Evolutionary conservation across 768 basidiomycete genomes (phyloP).

Genomic region (Mrakia hoshinonis): DNA sequence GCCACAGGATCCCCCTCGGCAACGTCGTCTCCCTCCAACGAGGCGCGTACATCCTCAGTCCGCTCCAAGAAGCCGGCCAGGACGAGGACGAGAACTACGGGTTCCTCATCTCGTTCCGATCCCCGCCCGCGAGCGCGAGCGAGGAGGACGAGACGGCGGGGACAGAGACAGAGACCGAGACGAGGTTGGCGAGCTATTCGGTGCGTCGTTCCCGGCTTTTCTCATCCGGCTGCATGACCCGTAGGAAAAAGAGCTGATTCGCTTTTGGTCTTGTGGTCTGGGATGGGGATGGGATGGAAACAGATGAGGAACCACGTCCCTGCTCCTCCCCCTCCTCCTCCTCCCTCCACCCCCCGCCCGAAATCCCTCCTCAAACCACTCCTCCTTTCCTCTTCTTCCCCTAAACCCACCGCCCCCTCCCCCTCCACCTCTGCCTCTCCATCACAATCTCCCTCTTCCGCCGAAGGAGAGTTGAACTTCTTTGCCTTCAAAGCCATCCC

Average conservation of each 20-base stretch:
- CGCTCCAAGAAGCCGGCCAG: slow-evolving; percentile 82
- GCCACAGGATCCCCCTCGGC: slow-evolving; percentile 77
- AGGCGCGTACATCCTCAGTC: slow-evolving; percentile 94
- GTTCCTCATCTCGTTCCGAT: slow-evolving; percentile 71
- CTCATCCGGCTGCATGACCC: no score
- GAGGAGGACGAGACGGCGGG: no score
- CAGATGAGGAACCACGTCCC: not conserved
- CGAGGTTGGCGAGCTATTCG: slow-evolving; percentile 75
- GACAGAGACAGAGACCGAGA: slow-evolving; percentile 43
- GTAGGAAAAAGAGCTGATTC: no score
- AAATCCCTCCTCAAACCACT: slow-evolving; percentile 61
- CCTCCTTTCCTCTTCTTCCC: slow-evolving; percentile 58
- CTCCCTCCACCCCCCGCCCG: slow-evolving; percentile 39
- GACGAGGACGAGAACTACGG: slow-evolving; percentile 61
- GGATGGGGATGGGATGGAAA: no score
- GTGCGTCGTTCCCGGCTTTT: slow-evolving; percentile 51
- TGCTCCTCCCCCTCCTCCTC: slow-evolving; percentile 38
- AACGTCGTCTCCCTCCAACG: slow-evolving; percentile 40
- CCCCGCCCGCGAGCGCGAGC: no score
- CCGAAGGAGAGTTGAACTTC: slow-evolving; percentile 30
- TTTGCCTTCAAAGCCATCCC: slow-evolving; percentile 44
- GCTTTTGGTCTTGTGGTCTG: no score
- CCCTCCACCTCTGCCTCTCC: slow-evolving; percentile 64
- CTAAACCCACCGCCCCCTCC: slow-evolving; percentile 46
- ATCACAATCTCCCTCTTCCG: slow-evolving; percentile 46